These are phyloP conservation scores for Stentor roeselii DNA, from an alignment of 73 alveolate genomes.

Conservation along the genomic window DNA sequence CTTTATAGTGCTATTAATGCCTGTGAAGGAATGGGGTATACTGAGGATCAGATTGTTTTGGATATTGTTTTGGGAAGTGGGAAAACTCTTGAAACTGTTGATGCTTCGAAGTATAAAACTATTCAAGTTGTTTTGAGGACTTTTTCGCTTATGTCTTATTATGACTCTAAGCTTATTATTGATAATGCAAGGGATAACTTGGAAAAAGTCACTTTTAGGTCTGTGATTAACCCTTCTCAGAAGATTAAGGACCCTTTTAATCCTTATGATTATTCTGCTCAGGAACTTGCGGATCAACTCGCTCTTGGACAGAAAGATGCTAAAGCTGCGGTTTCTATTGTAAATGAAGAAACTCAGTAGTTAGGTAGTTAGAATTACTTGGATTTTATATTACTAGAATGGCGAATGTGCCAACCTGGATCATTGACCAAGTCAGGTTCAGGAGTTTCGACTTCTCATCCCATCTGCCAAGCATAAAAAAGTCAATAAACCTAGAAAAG, in stretches of 20 bases:
- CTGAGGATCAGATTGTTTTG: background rate
- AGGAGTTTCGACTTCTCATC: background rate
- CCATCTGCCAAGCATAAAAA: background rate
- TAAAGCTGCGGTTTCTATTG: background rate
- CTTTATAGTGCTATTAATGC: background rate
- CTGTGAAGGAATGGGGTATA: background rate
- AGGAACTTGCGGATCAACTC: background rate
- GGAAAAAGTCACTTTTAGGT: background rate
- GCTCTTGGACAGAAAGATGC: background rate
- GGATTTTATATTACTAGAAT: no score
- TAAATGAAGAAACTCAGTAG: background rate
- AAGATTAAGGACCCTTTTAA: background rate
- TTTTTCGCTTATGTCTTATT: background rate
- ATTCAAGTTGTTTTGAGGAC: background rate
- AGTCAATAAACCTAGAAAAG: background rate
- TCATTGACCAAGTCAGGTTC: background rate
- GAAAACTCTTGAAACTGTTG: background rate
- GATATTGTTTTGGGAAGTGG: conserved; percentile 17
- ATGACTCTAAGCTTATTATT: background rate
- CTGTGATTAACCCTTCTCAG: background rate
- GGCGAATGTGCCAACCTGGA: background rate
- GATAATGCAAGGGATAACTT: background rate
- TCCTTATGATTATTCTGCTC: conserved; percentile 17
- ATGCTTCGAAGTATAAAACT: conserved; percentile 9
- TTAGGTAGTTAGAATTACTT: background rate